Percentiles rank a stretch among this genome's conserved stretches.
phyloP scores from a whole-genome alignment of 352 stramenopile genomes.

The Phytophthora sojae region DNA sequence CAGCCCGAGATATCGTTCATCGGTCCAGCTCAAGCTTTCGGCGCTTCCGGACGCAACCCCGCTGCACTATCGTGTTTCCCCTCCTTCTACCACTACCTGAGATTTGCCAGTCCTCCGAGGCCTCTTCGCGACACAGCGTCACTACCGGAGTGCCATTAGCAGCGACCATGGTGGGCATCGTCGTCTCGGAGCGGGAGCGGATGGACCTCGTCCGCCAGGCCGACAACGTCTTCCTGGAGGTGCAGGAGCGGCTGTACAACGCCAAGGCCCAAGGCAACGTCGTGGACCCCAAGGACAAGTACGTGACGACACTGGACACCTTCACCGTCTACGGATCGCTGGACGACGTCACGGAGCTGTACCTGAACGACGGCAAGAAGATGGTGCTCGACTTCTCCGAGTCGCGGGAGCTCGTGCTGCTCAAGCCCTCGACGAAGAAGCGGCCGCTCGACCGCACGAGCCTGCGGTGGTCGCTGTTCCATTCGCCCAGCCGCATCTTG shows the following conservation, averaged over 20 bases:
- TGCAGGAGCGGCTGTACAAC: constrained; percentile 48
- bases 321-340: constrained; percentile 68
- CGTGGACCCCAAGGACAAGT: constrained; percentile 41
- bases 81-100: constrained; percentile 22
- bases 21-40: constrained; percentile 19
- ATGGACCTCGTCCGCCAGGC: constrained; percentile 51
- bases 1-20: constrained; percentile 20
- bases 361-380: constrained; percentile 67
- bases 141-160: not conserved
- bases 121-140: not conserved
- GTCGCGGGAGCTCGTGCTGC: constrained; percentile 58
- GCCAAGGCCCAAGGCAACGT: constrained; percentile 19
- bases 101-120: constrained; percentile 21
- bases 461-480: constrained; percentile 76
- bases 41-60: constrained; percentile 11
- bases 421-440: constrained; percentile 45
- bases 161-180: constrained; percentile 24
- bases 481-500: constrained; percentile 60
- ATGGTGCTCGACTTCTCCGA: constrained; percentile 82
- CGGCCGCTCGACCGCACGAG: constrained; percentile 63
- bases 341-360: constrained; percentile 74
- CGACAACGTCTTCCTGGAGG: constrained; percentile 53
- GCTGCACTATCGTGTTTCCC: constrained; percentile 14
- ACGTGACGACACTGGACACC: constrained; percentile 61
- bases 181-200: constrained; percentile 51